Evolutionary conservation across 2,329 filamentous ascomycete genomes (phyloP).

Genomic region (Phaeoacremonium minimum): DNA sequence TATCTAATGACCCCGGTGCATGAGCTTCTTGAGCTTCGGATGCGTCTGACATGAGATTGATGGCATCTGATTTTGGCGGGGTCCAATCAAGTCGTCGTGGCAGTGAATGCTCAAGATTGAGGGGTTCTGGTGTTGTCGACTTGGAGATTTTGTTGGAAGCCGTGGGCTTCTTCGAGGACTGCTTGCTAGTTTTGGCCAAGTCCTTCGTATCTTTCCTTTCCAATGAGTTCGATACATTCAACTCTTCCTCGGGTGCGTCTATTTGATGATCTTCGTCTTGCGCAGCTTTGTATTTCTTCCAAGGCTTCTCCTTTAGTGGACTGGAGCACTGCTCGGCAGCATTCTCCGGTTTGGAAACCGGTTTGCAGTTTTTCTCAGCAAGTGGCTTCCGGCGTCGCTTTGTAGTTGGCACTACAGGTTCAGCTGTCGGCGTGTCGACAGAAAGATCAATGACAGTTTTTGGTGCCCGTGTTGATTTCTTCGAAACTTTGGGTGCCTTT

Average conservation of each 20-base stretch:
- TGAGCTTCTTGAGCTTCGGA: background rate
- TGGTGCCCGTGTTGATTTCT: slow-evolving; percentile 2
- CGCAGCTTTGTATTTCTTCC: slow-evolving; percentile 31
- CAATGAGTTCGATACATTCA: slow-evolving; percentile 22
- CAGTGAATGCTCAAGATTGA: slow-evolving; percentile 43
- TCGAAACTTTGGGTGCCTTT: background rate
- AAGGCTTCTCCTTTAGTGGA: slow-evolving; percentile 23
- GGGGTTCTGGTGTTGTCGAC: slow-evolving; percentile 19
- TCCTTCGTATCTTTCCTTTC: slow-evolving; percentile 25
- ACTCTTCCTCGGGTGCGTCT: slow-evolving; percentile 6
- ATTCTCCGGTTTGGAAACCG: no score
- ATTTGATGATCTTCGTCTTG: no score
- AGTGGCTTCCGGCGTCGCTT: no score
- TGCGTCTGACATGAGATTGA: slow-evolving; percentile 6
- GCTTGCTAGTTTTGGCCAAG: slow-evolving; percentile 20
- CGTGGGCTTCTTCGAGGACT: slow-evolving; percentile 18
- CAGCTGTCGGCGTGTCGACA: background rate
- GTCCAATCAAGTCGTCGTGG: slow-evolving; percentile 64
- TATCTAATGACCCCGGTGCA: background rate
- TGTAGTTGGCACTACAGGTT: no score
- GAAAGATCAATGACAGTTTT: slow-evolving; percentile 3
- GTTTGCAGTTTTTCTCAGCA: no score
- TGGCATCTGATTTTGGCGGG: slow-evolving; percentile 44
- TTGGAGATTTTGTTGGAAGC: slow-evolving; percentile 16
- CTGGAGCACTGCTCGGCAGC: no score